Evolutionary conservation across 2,329 filamentous ascomycete genomes (phyloP).

Genomic region (Aspergillus alliaceus): DNA sequence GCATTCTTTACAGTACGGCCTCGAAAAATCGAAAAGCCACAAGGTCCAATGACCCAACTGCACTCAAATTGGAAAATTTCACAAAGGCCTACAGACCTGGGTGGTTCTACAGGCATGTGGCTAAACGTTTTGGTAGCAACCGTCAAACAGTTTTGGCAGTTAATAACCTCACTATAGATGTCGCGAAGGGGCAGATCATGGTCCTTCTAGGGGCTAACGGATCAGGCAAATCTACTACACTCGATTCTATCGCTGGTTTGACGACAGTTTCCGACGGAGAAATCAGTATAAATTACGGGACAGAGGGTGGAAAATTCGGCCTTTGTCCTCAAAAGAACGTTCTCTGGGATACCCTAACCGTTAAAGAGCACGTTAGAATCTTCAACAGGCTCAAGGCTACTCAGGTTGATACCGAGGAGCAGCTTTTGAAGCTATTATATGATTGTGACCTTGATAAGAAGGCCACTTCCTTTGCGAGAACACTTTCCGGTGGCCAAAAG

Average conservation of each 20-base stretch:
- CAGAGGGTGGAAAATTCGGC: slow-evolving; percentile 76
- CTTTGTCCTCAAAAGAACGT: slow-evolving; percentile 94
- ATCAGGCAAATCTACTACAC: slow-evolving; percentile 83
- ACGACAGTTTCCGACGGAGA: slow-evolving; percentile 73
- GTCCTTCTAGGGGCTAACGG: slow-evolving; percentile 87
- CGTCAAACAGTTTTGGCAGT: slow-evolving; percentile 77
- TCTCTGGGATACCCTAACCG: slow-evolving; percentile 84
- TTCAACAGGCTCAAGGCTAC: slow-evolving; percentile 80
- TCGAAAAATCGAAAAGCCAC: slow-evolving; percentile 56
- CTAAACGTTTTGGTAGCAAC: slow-evolving; percentile 48
- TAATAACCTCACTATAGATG: slow-evolving; percentile 68
- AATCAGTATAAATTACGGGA: slow-evolving; percentile 76
- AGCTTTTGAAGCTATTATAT: slow-evolving; percentile 63
- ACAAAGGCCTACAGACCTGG: slow-evolving; percentile 75
- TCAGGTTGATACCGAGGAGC: slow-evolving; percentile 55
- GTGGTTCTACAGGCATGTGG: slow-evolving; percentile 54
- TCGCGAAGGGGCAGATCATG: slow-evolving; percentile 77
- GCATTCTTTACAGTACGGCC: slow-evolving; percentile 71
- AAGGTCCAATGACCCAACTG: slow-evolving; percentile 41
- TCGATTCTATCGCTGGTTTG: slow-evolving; percentile 83
- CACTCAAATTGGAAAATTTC: slow-evolving; percentile 71
- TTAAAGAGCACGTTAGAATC: slow-evolving; percentile 78
- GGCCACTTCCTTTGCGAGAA: slow-evolving; percentile 68
- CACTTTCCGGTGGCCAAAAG: slow-evolving; percentile 87
- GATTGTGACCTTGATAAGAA: slow-evolving; percentile 77